Conservation (phyloP, 306 rosid genomes). For the Medicago truncatula region MtrunA17r5.0-ANR NC_053046.1:33148501-33149000, state of each 20-base stretch:
- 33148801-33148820: not conserved
- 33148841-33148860: no score
- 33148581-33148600: not conserved
- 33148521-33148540: no score
- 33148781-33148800: not conserved
- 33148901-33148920: no score
- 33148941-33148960: no score
- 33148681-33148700: not conserved
- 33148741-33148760: slow-evolving; percentile 3
- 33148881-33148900: no score
- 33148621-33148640: not conserved
- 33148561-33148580: not conserved
- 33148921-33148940: no score
- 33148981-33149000: no score
- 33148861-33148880: no score
- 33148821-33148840: no score
- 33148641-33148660: slow-evolving; percentile 4
- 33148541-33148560: not conserved
- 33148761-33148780: not conserved
- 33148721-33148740: slow-evolving; percentile 30
- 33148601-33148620: not conserved
- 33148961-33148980: no score
- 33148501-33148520: not conserved
- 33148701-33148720: slow-evolving; percentile 31
- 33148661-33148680: not conserved